phyloP scores from a whole-genome alignment of 495 filamentous ascomycete species.

The Xylaria palmicola region DNA sequence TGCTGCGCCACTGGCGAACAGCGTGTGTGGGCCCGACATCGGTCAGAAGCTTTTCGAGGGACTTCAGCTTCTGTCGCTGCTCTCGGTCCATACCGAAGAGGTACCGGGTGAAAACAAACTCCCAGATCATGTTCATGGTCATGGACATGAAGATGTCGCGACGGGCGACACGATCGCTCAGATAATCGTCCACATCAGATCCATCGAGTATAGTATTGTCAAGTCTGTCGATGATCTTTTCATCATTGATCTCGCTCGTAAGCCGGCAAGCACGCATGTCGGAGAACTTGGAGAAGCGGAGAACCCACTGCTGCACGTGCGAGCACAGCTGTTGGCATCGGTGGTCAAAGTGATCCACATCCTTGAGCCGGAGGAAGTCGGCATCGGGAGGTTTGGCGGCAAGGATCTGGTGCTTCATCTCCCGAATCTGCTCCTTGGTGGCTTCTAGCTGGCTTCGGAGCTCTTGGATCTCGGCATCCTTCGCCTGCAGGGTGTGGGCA shows the following conservation, averaged over 20 bases:
- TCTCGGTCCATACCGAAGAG: conserved; percentile 97
- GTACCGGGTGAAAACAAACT: conserved; percentile 95
- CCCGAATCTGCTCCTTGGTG: conserved; percentile 73
- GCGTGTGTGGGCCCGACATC: conserved; percentile 81
- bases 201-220: conserved; percentile 94
- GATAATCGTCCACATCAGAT: conserved; percentile 80
- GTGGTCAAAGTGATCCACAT: conserved; percentile 91
- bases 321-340: conserved; percentile 93
- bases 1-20: conserved; percentile 93
- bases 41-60: conserved; percentile 81
- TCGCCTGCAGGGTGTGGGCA: conserved; percentile 67
- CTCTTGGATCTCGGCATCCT: conserved; percentile 74
- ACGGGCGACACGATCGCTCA: conserved; percentile 79
- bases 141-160: conserved; percentile 96
- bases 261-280: conserved; percentile 80
- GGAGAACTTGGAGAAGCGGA: conserved; percentile 94
- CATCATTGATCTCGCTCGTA: conserved; percentile 77
- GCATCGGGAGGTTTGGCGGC: conserved; percentile 61
- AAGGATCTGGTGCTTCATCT: conserved; percentile 81
- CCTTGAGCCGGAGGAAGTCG: conserved; percentile 74
- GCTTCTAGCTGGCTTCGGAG: conserved; percentile 75
- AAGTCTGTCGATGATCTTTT: conserved; percentile 85
- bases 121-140: conserved; percentile 97
- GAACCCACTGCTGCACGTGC: conserved; percentile 92
- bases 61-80: conserved; percentile 94